These are phyloP conservation scores for Henningerozyma blattae DNA, from an alignment of 805 yeast species.

Conservation along the genomic window DNA sequence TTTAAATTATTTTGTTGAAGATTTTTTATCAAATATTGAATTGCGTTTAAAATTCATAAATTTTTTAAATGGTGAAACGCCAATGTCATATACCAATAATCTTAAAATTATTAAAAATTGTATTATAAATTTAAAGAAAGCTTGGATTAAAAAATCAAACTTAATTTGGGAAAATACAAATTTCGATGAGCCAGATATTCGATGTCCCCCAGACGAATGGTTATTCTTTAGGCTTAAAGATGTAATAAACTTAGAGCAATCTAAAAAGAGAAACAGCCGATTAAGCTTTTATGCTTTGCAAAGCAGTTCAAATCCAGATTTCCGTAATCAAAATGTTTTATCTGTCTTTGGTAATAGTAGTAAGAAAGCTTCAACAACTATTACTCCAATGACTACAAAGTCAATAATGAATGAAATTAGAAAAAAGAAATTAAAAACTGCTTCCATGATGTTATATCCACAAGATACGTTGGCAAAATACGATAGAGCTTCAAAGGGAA, in stretches of 20 bases:
- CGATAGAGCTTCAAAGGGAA: not conserved
- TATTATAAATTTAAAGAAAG: constrained; percentile 34
- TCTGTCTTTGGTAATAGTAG: constrained; percentile 14
- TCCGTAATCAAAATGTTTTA: constrained; percentile 21
- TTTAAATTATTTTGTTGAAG: constrained; percentile 75
- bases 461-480: constrained; percentile 11
- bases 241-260: constrained; percentile 9
- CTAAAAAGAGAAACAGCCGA: constrained; percentile 13
- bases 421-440: constrained; percentile 11
- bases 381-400: not conserved
- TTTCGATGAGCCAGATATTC: constrained; percentile 9
- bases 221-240: constrained; percentile 12
- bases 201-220: constrained; percentile 14
- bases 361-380: not conserved
- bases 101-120: constrained; percentile 25
- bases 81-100: constrained; percentile 7
- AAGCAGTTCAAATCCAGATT: constrained; percentile 19
- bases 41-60: constrained; percentile 34
- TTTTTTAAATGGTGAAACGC: constrained; percentile 28
- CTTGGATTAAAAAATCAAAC: constrained; percentile 31
- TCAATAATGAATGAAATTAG: not conserved
- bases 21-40: constrained; percentile 46
- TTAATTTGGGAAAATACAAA: constrained; percentile 18
- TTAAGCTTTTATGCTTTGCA: constrained; percentile 21
- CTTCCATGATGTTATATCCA: constrained; percentile 22